Evolutionary conservation across 331 rosid genomes (phyloP), one percentile per base, ranked within the genome.

Genomic region (Arachis monticola): DNA sequence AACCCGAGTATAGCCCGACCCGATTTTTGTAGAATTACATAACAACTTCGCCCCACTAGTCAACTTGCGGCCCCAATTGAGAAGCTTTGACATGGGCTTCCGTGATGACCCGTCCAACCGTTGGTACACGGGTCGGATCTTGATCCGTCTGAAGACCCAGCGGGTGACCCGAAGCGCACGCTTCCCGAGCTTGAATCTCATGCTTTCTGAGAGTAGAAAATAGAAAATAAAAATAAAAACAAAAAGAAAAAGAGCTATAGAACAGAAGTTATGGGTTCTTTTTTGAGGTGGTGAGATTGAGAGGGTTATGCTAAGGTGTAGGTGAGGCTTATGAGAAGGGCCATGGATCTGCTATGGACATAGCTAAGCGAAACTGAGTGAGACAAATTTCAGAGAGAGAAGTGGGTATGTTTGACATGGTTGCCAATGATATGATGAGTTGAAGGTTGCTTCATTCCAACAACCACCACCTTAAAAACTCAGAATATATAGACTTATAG

Each of bases 301-400:
- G 58, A 27, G 65, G 70, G 60, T 42, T 76, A 66, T 52, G 77
- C 6, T 63, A 62, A 52, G 5, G 1, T 48, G 50, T 5, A 35
- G 55, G 70, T 35, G 62, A 13, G 58, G 72, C 4, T 78, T 30
- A 88, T 9, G 87, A 93, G 55, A 88, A 91, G 7, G 89, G 87
- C 91, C 96, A 88, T 10, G 95, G 94, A 65, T 90, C 94, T 7
- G 97, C 88, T 0, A 64, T 82, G 77, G 94, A 92, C 85, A 93
- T 93, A 73, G 88, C 80, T 2, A 88, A 83, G 3, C 93, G 91
- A 46, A 73, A 93, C 42, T 75, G 87, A 7, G 92, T 74, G 70
- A 89, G 85, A 69, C 92, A 87, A 75, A 85, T 73, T 80, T 93
- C 92, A 75, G 91, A 87, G 38, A 90, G 87, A 44, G 86, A 81